Conservation (phyloP, 768 basidiomycete genomes). For the Rhizopogon rudus region DNA sequence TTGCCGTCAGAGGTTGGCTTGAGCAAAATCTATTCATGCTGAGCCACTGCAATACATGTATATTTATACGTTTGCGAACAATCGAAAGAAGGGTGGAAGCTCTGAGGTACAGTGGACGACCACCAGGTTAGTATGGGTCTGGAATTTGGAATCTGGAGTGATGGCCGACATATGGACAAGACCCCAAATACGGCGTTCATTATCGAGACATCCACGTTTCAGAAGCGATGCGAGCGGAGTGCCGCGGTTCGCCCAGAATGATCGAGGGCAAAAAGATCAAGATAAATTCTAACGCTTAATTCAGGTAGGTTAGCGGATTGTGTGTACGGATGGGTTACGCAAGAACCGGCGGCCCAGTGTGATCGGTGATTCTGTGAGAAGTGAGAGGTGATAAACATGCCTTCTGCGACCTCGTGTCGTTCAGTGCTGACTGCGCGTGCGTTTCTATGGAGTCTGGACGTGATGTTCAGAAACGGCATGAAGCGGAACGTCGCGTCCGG, state of each 20-base stretch:
- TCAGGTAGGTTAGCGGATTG: neutral
- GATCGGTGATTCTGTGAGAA: neutral
- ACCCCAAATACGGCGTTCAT: neutral
- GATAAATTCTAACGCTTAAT: conserved; percentile 2
- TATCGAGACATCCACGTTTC: neutral
- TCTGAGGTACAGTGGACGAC: neutral
- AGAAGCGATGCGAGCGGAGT: neutral
- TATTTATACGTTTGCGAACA: neutral
- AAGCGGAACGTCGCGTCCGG: neutral
- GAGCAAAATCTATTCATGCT: neutral
- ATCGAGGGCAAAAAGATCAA: neutral
- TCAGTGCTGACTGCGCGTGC: neutral
- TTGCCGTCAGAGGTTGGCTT: neutral
- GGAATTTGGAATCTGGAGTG: neutral
- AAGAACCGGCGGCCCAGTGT: neutral
- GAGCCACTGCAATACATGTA: neutral
- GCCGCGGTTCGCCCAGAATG: neutral
- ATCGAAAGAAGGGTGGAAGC: neutral
- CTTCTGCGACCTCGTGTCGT: neutral
- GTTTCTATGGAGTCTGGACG: neutral
- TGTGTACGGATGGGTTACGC: neutral
- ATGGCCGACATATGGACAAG: neutral
- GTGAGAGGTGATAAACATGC: neutral
- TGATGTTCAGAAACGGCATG: neutral
- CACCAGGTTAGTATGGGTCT: neutral